phyloP scores from a whole-genome alignment of 441 rosid species.

The Erodium trifolium region DNA sequence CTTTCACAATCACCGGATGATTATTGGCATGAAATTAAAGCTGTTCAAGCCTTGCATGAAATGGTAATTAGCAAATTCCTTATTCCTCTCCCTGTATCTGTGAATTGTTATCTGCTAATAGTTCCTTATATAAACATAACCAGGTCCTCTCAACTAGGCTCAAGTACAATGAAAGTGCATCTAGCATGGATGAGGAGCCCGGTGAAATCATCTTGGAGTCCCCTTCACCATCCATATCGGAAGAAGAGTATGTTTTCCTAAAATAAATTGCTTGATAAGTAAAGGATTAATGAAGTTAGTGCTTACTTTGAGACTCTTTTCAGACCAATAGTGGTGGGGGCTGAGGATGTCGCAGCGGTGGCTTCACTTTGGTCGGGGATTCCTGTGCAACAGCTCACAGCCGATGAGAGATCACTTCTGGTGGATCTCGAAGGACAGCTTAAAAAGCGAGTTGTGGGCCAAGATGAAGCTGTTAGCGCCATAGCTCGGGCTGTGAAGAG shows the following conservation, averaged over 20 bases:
- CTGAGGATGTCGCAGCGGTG: conserved; percentile 69
- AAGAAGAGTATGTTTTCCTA: conserved; percentile 46
- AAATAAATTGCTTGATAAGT: neutral
- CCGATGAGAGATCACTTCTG: conserved; percentile 56
- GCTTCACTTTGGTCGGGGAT: conserved; percentile 76
- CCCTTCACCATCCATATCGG: conserved; percentile 40
- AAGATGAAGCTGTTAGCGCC: conserved; percentile 65
- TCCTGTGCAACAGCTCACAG: conserved; percentile 72
- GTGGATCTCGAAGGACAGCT: conserved; percentile 60
- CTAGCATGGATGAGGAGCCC: conserved; percentile 28
- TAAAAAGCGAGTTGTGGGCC: conserved; percentile 59
- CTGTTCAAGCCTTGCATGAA: conserved; percentile 94
- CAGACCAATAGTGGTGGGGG: conserved; percentile 69
- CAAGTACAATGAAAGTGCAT: conserved; percentile 37
- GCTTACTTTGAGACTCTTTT: conserved; percentile 15
- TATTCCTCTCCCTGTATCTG: neutral
- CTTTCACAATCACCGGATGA: conserved; percentile 78
- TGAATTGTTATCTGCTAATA: conserved; percentile 19
- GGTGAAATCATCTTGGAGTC: conserved; percentile 47
- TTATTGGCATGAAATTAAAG: conserved; percentile 93
- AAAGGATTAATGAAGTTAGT: too few relatives aligned
- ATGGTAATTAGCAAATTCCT: conserved; percentile 42
- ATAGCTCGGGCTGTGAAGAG: conserved; percentile 76
- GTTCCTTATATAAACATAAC: conserved; percentile 24
- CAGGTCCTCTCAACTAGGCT: conserved; percentile 53